Base-by-base conservation (phyloP, 805 yeast genomes). In the Candida bentonensis region DNA sequence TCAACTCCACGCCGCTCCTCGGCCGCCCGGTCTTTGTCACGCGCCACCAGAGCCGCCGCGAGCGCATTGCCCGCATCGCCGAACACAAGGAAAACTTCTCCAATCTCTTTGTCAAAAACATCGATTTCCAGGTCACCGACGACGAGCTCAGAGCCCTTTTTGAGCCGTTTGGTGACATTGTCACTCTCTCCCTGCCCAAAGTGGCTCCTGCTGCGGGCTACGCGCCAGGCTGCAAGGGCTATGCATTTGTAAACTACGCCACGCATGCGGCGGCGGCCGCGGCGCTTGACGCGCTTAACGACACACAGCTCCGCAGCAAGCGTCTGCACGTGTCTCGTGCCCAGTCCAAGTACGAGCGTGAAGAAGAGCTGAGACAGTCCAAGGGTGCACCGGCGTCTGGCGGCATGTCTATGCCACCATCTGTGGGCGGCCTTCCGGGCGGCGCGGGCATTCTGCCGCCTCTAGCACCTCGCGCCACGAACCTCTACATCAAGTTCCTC, bases 401-500 rank as follows among this genome's bases (percentile, higher is more conserved):
- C n/a, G n/a, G n/a, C n/a, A 21, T 44, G 46, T 17, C 15, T 22
- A 21, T 43, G 13, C 45, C 9, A 21, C 11, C 20, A 22, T 17
- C 28, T 21, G 23, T 15, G 22, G 27, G 21, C 17, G 36, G 23
- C 20, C 47, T n/a, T 17, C n/a, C n/a, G n/a, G n/a, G n/a, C n/a
- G n/a, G n/a, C n/a, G n/a, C n/a, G n/a, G n/a, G n/a, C n/a, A n/a
- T n/a, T n/a, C n/a, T n/a, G n/a, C n/a, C n/a, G n/a, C n/a, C n/a
- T n/a, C n/a, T n/a, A n/a, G 36, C 36, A 9, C 17, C 17, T 13
- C 48, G 45, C 9, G 86, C 80, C 52, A 76, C 86, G 3, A 83
- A 83, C 59, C 66, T 83, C 40, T 83, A 82, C 56, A 77, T 83
- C 27, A 80, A 77, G 48, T 76, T 77, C 54, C 61, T 83, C 33